These are phyloP conservation scores for Harringtonia lauricola DNA, from an alignment of 2,329 filamentous ascomycete genomes.

Conservation along the genomic window DNA sequence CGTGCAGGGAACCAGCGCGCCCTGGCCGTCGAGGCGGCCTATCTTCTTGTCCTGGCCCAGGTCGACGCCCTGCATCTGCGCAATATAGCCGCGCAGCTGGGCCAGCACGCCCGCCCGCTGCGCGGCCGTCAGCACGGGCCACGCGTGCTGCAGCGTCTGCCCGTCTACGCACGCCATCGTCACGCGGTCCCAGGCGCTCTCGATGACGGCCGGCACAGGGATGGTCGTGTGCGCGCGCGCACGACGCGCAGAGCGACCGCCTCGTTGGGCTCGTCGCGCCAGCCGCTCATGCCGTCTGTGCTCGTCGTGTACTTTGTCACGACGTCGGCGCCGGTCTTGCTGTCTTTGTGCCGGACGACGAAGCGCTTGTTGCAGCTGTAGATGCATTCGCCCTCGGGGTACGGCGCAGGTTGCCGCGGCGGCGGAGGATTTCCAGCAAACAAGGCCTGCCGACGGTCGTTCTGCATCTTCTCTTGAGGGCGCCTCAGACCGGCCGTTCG, in stretches of 20 bases:
- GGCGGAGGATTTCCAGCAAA: conserved; percentile 8
- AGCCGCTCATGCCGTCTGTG: conserved; percentile 11
- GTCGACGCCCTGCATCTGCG: conserved; percentile 12
- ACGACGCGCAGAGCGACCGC: conserved; percentile 10
- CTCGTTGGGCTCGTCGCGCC: conserved; percentile 11
- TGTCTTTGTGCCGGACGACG: conserved; percentile 12
- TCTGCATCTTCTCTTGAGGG: neutral
- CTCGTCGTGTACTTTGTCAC: conserved; percentile 14
- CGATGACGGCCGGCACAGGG: conserved; percentile 15
- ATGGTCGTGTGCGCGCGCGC: conserved; percentile 15
- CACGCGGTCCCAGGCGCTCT: conserved; percentile 17
- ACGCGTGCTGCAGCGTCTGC: conserved; percentile 15
- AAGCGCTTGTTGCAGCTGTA: conserved; percentile 6
- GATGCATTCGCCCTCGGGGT: conserved; percentile 13
- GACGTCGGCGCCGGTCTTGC: neutral
- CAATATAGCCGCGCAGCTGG: conserved; percentile 14
- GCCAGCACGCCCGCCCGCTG: conserved; percentile 12
- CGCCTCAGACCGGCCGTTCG: neutral
- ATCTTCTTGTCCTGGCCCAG: conserved; percentile 1
- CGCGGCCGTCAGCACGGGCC: conserved; percentile 9
- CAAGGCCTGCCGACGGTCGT: neutral
- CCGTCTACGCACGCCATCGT: conserved; percentile 17
- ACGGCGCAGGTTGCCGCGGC: conserved; percentile 9
- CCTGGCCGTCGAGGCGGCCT: conserved; percentile 15
- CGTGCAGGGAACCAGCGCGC: conserved; percentile 13